Percentiles rank a stretch among this genome's conserved stretches.
phyloP scores from a whole-genome alignment of 2,329 filamentous ascomycete species.

The Colletotrichum scovillei region DNA sequence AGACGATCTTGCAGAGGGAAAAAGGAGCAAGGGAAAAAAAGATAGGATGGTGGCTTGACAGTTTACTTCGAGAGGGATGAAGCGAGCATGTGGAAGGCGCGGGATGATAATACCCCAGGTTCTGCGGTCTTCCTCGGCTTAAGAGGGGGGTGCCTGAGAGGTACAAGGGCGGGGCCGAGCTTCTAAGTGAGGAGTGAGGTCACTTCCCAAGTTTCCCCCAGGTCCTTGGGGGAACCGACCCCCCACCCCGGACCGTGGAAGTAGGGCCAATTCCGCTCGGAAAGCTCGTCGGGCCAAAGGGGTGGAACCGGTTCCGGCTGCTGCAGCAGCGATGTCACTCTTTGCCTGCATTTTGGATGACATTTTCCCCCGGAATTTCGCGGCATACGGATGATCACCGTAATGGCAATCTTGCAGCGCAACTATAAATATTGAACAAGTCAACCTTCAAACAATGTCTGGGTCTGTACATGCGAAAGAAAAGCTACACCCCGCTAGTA shows the following conservation, averaged over 20 bases:
- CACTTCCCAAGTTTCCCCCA: conserved; percentile 9
- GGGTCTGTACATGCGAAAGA: background rate
- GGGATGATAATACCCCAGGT: conserved; percentile 25
- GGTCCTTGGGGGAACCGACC: conserved; percentile 15
- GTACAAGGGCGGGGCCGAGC: conserved; percentile 32
- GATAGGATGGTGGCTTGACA: conserved; percentile 24
- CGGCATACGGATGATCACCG: background rate
- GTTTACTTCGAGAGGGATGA: conserved; percentile 10
- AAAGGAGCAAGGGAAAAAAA: background rate
- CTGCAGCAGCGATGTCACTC: background rate
- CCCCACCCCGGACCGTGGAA: conserved; percentile 34
- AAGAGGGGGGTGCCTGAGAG: conserved; percentile 19
- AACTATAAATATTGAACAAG: background rate
- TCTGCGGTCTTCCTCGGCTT: conserved; percentile 35
- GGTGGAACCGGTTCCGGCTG: background rate
- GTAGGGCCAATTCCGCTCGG: conserved; percentile 1
- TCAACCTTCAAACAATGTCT: background rate
- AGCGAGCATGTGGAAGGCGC: conserved; percentile 33
- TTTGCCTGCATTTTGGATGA: conserved; percentile 1
- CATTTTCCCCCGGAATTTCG: conserved; percentile 1
- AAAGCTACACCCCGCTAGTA: background rate
- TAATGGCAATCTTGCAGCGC: background rate
- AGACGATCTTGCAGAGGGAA: conserved; percentile 22
- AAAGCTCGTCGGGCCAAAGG: conserved; percentile 3
- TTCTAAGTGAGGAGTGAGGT: conserved; percentile 19